phyloP scores from a whole-genome alignment of 306 rosid genomes.

The Cucumis hystrix region DNA sequence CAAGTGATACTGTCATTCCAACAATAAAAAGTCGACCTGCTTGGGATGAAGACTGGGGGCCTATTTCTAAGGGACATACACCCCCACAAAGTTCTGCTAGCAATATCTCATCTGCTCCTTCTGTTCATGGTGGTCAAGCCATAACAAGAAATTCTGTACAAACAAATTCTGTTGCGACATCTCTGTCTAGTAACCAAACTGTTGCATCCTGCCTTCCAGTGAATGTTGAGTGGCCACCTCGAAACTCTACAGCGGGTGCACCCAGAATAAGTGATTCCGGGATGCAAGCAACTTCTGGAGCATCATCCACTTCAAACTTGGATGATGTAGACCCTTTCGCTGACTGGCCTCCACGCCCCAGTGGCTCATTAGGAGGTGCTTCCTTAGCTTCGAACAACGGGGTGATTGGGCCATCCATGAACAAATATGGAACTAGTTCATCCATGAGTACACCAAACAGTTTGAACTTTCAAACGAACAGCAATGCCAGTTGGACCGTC shows the following conservation, averaged over 20 bases:
- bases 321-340: slow-evolving; percentile 76
- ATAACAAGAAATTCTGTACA: slow-evolving; percentile 28
- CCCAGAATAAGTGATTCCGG: slow-evolving; percentile 39
- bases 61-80: slow-evolving; percentile 19
- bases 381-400: slow-evolving; percentile 51
- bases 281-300: slow-evolving; percentile 34
- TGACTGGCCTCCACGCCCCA: slow-evolving; percentile 83
- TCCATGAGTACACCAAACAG: slow-evolving; percentile 34
- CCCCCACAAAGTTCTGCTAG: slow-evolving; percentile 27
- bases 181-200: slow-evolving; percentile 41
- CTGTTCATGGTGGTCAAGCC: slow-evolving; percentile 25
- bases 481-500: slow-evolving; percentile 38
- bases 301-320: slow-evolving; percentile 45
- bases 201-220: slow-evolving; percentile 57
- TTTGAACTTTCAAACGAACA: slow-evolving; percentile 32
- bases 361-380: slow-evolving; percentile 40
- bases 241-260: slow-evolving; percentile 25
- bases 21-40: slow-evolving; percentile 38
- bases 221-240: slow-evolving; percentile 96
- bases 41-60: slow-evolving; percentile 98
- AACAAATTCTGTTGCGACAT: slow-evolving; percentile 18
- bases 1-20: slow-evolving; percentile 22
- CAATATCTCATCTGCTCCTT: slow-evolving; percentile 15
- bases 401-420: slow-evolving; percentile 21
- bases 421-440: slow-evolving; percentile 35